A percentile compares a stretch with the other conserved stretches of the same genome.
Evolutionary conservation across 495 filamentous ascomycete genomes (phyloP).

Genomic region (Beverwykella pulmonaria): DNA sequence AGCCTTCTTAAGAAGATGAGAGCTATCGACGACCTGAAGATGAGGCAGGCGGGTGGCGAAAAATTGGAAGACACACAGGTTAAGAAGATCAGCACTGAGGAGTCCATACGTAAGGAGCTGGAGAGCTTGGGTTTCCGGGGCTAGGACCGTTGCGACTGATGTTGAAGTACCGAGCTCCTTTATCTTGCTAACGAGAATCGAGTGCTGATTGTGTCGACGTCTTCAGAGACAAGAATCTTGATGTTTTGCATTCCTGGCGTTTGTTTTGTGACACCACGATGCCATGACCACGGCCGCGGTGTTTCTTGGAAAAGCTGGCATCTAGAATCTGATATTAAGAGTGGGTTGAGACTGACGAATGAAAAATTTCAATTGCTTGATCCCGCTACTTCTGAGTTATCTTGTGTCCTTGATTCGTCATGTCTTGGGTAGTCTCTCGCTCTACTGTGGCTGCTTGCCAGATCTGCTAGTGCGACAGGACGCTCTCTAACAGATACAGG

Average conservation of each 20-base stretch:
- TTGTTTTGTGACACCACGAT: neutral
- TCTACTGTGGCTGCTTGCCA: no score
- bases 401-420: no score
- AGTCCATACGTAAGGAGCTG: conserved; percentile 77
- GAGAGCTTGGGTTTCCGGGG: conserved; percentile 55
- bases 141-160: neutral
- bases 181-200: neutral
- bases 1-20: conserved; percentile 94
- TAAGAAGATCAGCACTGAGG: conserved; percentile 95
- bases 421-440: no score
- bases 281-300: neutral
- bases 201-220: neutral
- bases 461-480: no score
- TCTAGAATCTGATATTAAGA: neutral
- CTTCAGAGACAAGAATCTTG: neutral
- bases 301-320: neutral
- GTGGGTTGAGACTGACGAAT: neutral
- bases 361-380: no score
- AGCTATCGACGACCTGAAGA: conserved; percentile 96
- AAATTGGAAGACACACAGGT: conserved; percentile 97
- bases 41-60: conserved; percentile 89
- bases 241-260: neutral
- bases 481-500: no score
- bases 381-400: no score
- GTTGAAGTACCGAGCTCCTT: neutral